Base-by-base conservation (phyloP, 2,329 filamentous ascomycete species). In the Pyrenophora tritici-repentis region DNA sequence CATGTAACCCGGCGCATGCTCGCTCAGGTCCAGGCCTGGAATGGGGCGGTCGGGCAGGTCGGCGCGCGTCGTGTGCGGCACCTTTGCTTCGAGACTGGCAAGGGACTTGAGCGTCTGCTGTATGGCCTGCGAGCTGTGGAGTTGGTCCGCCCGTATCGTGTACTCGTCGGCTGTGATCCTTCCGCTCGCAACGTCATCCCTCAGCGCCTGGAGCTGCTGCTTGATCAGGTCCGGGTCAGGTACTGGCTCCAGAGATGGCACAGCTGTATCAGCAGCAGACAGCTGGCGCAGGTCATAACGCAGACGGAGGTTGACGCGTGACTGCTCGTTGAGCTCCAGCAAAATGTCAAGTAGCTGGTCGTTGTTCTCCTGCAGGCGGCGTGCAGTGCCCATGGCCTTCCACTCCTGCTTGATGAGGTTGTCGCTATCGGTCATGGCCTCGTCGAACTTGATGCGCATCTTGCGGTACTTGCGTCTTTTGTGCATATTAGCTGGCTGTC, bases 321-420 rank as follows among this genome's bases (percentile, higher is more conserved):
- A 80, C 36, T 86, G 89, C 43, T 89, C 86, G 76, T 99, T 99
- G 76, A 97, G 83, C 68, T 97, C 92, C 55, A 96, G 81, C 29
- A 97, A 84, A 9, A 97, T 78, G 64, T 97, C 93, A 46, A 97
- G 84, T 29, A 97, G 78, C 73, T 92, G 91, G 73, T 97, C 93
- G 65, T 96, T 96, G 76, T 97, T 89, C 65, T 95, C 86, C 49
- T 91, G 88, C 54, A 99, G 82, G 44, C 91, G 84, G 73, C 90
- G 91, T 17, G 91, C 89, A 3, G 90, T 88, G 59, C 87, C 86
- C 55, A 88, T 85, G 31, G 92, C 89, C 74, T 88, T 87, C 72
- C 90, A 89, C 73, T 94, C 91, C 47, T 89, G 82, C 64, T 86
- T 85, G 75, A 94, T 94, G 53, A 94, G 81, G 47, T 86, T 83